Conservation (phyloP, 208 protist species). For the Acanthamoeba lenticulata region DNA sequence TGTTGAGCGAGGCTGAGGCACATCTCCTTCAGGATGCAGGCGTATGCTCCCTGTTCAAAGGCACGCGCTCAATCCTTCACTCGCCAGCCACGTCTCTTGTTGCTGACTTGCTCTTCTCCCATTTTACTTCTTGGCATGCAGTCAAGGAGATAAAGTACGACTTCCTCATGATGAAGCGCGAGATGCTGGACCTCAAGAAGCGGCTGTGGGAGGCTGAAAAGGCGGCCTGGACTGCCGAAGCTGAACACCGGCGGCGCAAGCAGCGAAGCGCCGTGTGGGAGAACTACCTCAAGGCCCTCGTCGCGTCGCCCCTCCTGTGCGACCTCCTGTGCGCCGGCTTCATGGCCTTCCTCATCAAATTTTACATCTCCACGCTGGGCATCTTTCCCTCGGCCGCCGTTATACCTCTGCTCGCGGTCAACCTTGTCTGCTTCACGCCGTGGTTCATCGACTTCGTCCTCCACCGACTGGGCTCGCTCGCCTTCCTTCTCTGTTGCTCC, state of each 20-base stretch:
- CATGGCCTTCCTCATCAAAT: background rate
- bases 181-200: background rate
- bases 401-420: background rate
- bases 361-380: background rate
- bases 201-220: background rate
- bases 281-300: background rate
- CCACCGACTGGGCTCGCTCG: background rate
- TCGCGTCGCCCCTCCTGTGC: background rate
- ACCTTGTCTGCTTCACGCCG: background rate
- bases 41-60: background rate
- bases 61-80: background rate
- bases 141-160: conserved; percentile 6
- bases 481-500: background rate
- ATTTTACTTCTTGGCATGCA: background rate
- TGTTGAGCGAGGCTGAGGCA: background rate
- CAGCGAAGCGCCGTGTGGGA: background rate
- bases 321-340: background rate
- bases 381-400: background rate
- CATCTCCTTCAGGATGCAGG: background rate
- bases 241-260: background rate
- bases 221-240: background rate
- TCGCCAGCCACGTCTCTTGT: background rate
- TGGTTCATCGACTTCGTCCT: background rate
- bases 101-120: background rate
- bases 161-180: background rate